Conservation (phyloP, 176 grass and related monocot genomes). For the Panicum miliaceum region DNA sequence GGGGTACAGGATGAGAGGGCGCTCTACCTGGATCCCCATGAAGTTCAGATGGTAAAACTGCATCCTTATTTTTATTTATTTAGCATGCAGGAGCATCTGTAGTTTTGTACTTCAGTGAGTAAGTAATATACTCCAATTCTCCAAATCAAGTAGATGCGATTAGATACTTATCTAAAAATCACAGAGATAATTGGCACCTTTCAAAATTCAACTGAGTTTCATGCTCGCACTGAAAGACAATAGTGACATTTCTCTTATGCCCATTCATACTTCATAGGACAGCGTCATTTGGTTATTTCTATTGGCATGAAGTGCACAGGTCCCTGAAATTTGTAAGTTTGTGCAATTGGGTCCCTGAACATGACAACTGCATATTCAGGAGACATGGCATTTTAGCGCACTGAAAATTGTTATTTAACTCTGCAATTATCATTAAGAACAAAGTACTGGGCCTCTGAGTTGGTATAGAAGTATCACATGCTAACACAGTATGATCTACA, state of each 20-base stretch:
- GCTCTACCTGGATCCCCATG: constrained; percentile 93
- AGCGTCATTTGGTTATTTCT: not conserved
- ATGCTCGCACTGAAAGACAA: constrained; percentile 5
- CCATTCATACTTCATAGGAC: not conserved
- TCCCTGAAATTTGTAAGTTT: not conserved
- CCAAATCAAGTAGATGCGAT: constrained; percentile 1
- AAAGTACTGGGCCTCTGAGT: not conserved
- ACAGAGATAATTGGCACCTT: not conserved
- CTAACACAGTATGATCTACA: constrained; percentile 14
- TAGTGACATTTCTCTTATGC: not conserved
- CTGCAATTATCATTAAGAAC: not conserved
- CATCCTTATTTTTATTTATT: constrained; percentile 13
- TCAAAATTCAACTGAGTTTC: constrained; percentile 4
- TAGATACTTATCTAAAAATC: not conserved
- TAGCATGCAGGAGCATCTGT: not conserved
- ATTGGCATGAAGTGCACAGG: not conserved
- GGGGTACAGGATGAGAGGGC: constrained; percentile 95
- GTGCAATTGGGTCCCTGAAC: not conserved
- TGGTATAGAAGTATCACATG: not conserved
- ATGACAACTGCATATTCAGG: not conserved
- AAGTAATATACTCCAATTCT: constrained; percentile 11
- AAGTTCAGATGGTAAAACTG: constrained; percentile 71
- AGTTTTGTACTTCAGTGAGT: not conserved
- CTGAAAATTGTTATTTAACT: not conserved
- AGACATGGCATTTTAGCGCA: not conserved